Evolutionary conservation across 306 rosid species (phyloP).

Genomic region (Cicer bijugum): DNA sequence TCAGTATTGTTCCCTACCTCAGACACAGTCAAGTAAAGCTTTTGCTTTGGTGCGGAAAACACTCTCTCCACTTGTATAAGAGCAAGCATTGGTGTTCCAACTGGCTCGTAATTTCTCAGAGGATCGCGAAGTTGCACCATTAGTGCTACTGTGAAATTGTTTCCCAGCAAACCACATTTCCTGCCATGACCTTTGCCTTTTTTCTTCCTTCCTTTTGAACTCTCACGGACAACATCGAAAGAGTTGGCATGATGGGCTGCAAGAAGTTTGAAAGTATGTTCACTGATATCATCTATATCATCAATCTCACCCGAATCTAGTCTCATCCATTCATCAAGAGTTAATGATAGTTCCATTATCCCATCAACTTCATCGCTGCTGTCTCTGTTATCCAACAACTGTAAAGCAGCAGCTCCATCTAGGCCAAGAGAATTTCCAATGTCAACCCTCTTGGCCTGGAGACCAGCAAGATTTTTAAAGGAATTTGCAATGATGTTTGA

Average conservation of each 20-base stretch:
- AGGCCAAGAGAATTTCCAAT: conserved; percentile 61
- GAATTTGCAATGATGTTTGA: conserved; percentile 71
- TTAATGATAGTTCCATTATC: conserved; percentile 77
- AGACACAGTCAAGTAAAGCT: conserved; percentile 56
- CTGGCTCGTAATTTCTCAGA: conserved; percentile 78
- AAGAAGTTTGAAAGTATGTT: conserved; percentile 76
- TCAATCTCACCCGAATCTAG: conserved; percentile 88
- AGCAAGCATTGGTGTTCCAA: conserved; percentile 88
- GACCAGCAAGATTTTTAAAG: conserved; percentile 61
- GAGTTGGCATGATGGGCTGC: conserved; percentile 92
- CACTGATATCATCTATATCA: conserved; percentile 79
- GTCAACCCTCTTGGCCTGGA: conserved; percentile 63
- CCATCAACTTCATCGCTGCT: conserved; percentile 62
- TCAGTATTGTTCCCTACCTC: conserved; percentile 48
- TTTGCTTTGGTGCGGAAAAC: conserved; percentile 80
- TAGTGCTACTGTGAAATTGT: conserved; percentile 81
- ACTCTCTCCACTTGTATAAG: conserved; percentile 92
- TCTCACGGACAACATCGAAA: conserved; percentile 60
- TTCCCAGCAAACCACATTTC: conserved; percentile 81
- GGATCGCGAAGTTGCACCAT: conserved; percentile 97
- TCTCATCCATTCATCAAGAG: conserved; percentile 93
- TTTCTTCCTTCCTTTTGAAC: conserved; percentile 64
- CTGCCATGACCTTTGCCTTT: conserved; percentile 57
- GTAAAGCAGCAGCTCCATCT: conserved; percentile 88
- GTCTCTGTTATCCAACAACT: conserved; percentile 67